These are phyloP conservation scores for Quercus robur DNA, from an alignment of 306 rosid species.

Conservation along the genomic window DNA sequence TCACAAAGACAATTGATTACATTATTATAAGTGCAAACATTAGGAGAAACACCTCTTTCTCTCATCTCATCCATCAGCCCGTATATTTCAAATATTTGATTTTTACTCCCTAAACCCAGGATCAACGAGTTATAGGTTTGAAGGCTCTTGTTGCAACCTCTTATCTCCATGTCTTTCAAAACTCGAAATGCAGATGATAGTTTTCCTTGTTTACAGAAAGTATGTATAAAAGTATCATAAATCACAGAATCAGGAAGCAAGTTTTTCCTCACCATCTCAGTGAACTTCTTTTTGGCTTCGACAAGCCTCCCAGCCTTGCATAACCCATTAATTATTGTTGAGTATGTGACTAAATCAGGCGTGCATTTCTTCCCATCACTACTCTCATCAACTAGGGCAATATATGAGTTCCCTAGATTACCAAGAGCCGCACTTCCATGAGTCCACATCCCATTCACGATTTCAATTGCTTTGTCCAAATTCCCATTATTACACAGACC, in stretches of 20 bases:
- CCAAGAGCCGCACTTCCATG: slow-evolving; percentile 65
- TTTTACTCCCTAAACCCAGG: slow-evolving; percentile 62
- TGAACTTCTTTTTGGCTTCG: slow-evolving; percentile 81
- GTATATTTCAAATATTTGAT: slow-evolving; percentile 80
- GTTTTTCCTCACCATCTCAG: slow-evolving; percentile 75
- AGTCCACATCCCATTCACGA: slow-evolving; percentile 83
- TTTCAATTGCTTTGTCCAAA: slow-evolving; percentile 79
- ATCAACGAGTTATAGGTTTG: slow-evolving; percentile 90
- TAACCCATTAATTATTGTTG: slow-evolving; percentile 67
- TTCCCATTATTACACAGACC: slow-evolving; percentile 81
- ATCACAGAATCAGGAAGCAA: slow-evolving; percentile 71
- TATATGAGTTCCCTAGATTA: slow-evolving; percentile 51
- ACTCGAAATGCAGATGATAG: slow-evolving; percentile 89
- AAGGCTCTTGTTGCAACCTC: slow-evolving; percentile 83
- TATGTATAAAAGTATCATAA: slow-evolving; percentile 58
- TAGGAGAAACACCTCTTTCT: slow-evolving; percentile 71
- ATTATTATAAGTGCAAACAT: slow-evolving; percentile 71
- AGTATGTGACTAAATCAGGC: slow-evolving; percentile 78
- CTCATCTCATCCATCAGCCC: slow-evolving; percentile 94
- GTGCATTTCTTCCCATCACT: slow-evolving; percentile 47
- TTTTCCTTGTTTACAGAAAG: slow-evolving; percentile 78
- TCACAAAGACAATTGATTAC: slow-evolving; percentile 71
- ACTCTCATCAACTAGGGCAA: slow-evolving; percentile 50
- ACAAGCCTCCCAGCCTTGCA: slow-evolving; percentile 83
- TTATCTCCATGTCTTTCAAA: slow-evolving; percentile 93